phyloP scores from a whole-genome alignment of 1,139 yeast genomes.

The Suhomyces panamericanus region DNA sequence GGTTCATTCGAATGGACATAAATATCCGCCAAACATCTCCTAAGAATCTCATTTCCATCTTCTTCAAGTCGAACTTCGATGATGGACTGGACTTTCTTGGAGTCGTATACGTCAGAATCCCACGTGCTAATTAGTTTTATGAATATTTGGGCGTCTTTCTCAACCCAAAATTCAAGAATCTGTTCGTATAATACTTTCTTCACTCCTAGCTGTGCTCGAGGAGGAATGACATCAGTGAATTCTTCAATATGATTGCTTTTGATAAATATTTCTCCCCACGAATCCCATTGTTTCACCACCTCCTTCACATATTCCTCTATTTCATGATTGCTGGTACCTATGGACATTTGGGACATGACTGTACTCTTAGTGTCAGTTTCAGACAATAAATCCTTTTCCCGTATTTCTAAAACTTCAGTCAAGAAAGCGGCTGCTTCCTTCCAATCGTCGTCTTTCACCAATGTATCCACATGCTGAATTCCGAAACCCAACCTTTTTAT shows the following conservation, averaged over 20 bases:
- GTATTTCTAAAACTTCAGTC: constrained; percentile 29
- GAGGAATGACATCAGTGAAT: constrained; percentile 58
- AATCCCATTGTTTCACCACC: constrained; percentile 61
- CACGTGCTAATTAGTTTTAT: constrained; percentile 50
- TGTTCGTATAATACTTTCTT: constrained; percentile 48
- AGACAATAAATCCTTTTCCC: constrained; percentile 7
- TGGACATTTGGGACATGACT: constrained; percentile 12
- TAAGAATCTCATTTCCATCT: constrained; percentile 25
- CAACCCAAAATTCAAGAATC: constrained; percentile 53
- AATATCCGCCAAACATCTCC: constrained; percentile 55
- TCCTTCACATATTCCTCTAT: constrained; percentile 32
- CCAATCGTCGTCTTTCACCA: constrained; percentile 53
- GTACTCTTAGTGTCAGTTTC: constrained; percentile 33
- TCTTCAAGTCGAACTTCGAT: constrained; percentile 43
- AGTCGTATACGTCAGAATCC: constrained; percentile 59
- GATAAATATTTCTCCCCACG: constrained; percentile 59
- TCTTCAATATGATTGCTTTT: constrained; percentile 47
- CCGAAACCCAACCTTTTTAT: constrained; percentile 62
- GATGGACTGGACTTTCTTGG: constrained; percentile 41
- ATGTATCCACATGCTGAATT: constrained; percentile 56
- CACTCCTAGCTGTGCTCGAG: constrained; percentile 21
- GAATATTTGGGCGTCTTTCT: constrained; percentile 35
- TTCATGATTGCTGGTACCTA: constrained; percentile 22
- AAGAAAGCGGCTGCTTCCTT: constrained; percentile 54
- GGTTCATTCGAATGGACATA: constrained; percentile 62